Evolutionary conservation across 139 green algal species (phyloP), one percentile per base, ranked within the genome.

Genomic region (Volvox africanus): DNA sequence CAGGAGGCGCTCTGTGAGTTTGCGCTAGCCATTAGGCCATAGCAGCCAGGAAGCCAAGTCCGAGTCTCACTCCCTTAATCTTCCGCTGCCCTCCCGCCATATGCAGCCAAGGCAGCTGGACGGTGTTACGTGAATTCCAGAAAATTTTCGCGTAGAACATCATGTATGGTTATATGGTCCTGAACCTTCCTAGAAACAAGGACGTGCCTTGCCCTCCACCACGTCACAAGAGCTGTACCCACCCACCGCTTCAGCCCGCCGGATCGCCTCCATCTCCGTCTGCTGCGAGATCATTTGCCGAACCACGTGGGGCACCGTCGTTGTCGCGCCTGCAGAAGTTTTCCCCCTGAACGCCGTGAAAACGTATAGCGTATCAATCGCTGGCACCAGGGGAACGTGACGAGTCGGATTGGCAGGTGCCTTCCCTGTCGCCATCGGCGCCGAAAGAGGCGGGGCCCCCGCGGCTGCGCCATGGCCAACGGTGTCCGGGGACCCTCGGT

Each of bases 221-320:
- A 32, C 67, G 22, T 75, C 22, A 14, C 67, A 3, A 75, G 35
- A 14, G 20, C 68, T 30, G 50, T 67, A 73, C 80, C 44, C 50
- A 18, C 92, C 84, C n/a, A 86, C 87, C 65, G 71, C 87, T 61
- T 96, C 96, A 21, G 95, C 88, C 16, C 96, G 61, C 18, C 94
- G 92, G 24, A 99, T 98, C 33, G 82, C 78, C 73, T 97, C 96
- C 81, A 95, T 87, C n/a, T 94, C 89, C 12, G 95, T 94, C 65
- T 96, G 92, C 89, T 97, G 95, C 36, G 90, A 93, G 19, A 99
- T 86, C 86, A 97, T 94, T 93, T 99, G 97, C n/a, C 95, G 93
- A 44, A 97, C 80, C 26, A 95, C 94, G 44, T 95, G 35, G 2
- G 97, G 95, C 92, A 97, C 86, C 12, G 44, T 81, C 67, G 21